Base-by-base conservation (phyloP, 345 rosid genomes). In the Iberis pinnata region DNA sequence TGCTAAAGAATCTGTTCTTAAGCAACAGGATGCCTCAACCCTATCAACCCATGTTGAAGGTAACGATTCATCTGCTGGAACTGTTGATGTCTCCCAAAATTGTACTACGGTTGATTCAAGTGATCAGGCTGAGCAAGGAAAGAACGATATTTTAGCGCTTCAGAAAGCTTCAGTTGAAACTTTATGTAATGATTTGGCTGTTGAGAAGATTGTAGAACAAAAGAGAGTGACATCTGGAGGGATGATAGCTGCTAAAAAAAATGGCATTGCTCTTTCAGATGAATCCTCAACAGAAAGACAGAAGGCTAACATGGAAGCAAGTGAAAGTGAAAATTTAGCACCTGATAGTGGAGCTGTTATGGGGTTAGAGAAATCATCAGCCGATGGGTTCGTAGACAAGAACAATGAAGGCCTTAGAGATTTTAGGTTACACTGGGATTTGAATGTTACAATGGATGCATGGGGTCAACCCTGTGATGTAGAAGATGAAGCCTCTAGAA, bases 361-460 rank as follows among this genome's bases (percentile, higher is more conserved):
- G 19, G 55, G 48, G 26, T 67, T 32, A 22, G 72, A 45, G 24
- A 50, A 49, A 35, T 41, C 54, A 58, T 45, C 53, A 0, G n/a
- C 15, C 32, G 66, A 43, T 16, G 58, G 63, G 41, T 66, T 42
- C 33, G 32, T 14, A 4, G 67, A 64, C 37, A 41, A 52, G 37
- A 39, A 40, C 38, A 54, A 17, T 19, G 51, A 53, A 7, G 50
- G 69, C 36, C 27, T 44, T 24, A 56, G 53, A 45, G 70, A 66
- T 53, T 60, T 47, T 49, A 73, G 71, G 66, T 48, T 69, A 26
- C 75, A 51, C 40, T 75, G 77, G 79, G 84, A 79, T 61, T 72
- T 79, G 42, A 81, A 81, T 66, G 62, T 77, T 31, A 43, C 75
- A 20, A 68, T 59, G 52, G 83, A 78, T 49, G 76, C 71, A 37